These are phyloP conservation scores for Cladosporium colombiae DNA, from an alignment of 2,329 filamentous ascomycete genomes.

Conservation along the genomic window DNA sequence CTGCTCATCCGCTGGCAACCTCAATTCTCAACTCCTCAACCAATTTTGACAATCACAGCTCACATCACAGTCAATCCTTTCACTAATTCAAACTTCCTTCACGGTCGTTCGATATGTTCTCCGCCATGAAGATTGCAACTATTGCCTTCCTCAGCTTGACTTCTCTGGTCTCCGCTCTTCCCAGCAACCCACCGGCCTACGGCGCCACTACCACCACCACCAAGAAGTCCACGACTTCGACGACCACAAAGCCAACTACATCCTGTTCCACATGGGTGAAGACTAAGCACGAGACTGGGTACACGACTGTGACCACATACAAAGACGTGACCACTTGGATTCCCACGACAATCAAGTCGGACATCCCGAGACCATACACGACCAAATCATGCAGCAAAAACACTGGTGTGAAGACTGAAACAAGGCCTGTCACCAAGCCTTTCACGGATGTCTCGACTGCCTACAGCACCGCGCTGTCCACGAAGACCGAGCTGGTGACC, in stretches of 20 bases:
- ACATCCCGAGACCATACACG: constrained; percentile 5
- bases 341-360: constrained; percentile 8
- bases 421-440: neutral
- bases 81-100: neutral
- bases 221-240: neutral
- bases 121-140: constrained; percentile 14
- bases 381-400: constrained; percentile 9
- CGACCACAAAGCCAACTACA: neutral
- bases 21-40: neutral
- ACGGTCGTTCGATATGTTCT: constrained; percentile 16
- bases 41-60: neutral
- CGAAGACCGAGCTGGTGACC: neutral
- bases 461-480: neutral
- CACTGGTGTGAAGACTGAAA: constrained; percentile 11
- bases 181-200: constrained; percentile 11
- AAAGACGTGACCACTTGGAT: constrained; percentile 2
- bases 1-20: neutral
- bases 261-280: neutral
- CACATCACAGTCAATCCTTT: neutral
- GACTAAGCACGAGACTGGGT: neutral
- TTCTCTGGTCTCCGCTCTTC: constrained; percentile 14
- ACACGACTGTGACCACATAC: constrained; percentile 15
- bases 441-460: constrained; percentile 9
- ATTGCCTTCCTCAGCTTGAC: constrained; percentile 11
- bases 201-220: constrained; percentile 3